Percentiles rank a stretch among this genome's conserved stretches.
These are phyloP conservation scores for Jatropha curcas DNA, from an alignment of 345 rosid species.

Conservation along the genomic window DNA sequence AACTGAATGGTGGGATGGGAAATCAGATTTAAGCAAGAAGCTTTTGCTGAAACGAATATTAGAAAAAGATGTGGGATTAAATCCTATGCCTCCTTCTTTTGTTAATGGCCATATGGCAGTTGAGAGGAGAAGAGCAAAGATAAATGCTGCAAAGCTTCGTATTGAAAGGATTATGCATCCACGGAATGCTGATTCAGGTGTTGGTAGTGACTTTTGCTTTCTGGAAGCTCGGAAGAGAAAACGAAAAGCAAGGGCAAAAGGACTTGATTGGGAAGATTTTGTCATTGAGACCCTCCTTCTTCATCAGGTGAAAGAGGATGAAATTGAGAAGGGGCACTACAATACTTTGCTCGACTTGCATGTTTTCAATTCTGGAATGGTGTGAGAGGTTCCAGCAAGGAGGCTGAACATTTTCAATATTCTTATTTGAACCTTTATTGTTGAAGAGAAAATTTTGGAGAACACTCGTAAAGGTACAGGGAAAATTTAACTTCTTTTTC, in stretches of 20 bases:
- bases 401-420: background rate
- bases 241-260: conserved; percentile 39
- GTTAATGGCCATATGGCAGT: conserved; percentile 45
- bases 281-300: conserved; percentile 78
- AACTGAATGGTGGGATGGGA: conserved; percentile 84
- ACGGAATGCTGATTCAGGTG: conserved; percentile 15
- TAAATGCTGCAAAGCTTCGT: conserved; percentile 62
- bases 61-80: conserved; percentile 74
- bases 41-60: conserved; percentile 61
- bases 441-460: background rate
- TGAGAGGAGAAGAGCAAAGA: conserved; percentile 60
- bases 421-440: too few relatives aligned
- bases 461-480: background rate
- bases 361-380: conserved; percentile 60
- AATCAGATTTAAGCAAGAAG: conserved; percentile 64
- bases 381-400: conserved; percentile 14
- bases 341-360: conserved; percentile 60
- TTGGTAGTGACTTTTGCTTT: background rate
- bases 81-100: conserved; percentile 67
- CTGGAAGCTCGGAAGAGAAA: conserved; percentile 38
- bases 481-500: background rate
- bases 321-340: conserved; percentile 80
- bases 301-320: conserved; percentile 68
- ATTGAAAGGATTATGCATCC: conserved; percentile 55
- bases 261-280: conserved; percentile 83